Base-by-base conservation (phyloP, 2,329 filamentous ascomycete genomes). In the Chaetomium strumarium region DNA sequence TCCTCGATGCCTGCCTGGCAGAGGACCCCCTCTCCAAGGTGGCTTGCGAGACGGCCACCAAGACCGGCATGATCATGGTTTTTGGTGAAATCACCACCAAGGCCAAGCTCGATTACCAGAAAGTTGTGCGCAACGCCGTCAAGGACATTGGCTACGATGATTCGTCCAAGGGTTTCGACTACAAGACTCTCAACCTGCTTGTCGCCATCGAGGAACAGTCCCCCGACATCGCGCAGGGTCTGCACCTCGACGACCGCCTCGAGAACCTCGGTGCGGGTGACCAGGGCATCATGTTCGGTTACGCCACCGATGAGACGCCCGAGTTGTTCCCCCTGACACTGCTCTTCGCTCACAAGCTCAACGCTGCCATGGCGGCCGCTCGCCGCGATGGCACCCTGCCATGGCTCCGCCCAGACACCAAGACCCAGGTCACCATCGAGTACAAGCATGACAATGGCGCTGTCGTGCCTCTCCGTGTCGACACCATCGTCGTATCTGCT, bases 271-370 rank as follows among this genome's bases (percentile, higher is more conserved):
- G 93, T 75, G 93, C 93, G 59, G 93, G 93, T 86, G 93, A 99
- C 77, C 93, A 99, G 81, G 93, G 93, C 81, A 96, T 99, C 81
- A 99, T 99, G 93, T 99, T 99, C 76, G 93, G 93, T 67, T 99
- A 99, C 82, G 93, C 93, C 73, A 96, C 93, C 67, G 93, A 99
- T 69, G 93, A 99, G 83, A 97, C 93, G 66, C 91, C 92, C 58
- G 93, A 99, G 79, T 83, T 95, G 65, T 88, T 97, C 71, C 93
- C 93, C 63, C 80, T 99, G 68, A 97, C 92, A 67, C 81, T 97
- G 64, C 83, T 92, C 67, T 84, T 97, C 69, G 87, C 93, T 68
- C 93, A 99, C 84, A 90, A 91, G 81, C 88, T 99, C 66, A 99
- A 99, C 79, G 81, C 85, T 70, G 90, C 90, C 73, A 95, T 99